phyloP scores from a whole-genome alignment of 176 grass and related monocot genomes.

The Eleusine coracana region DNA sequence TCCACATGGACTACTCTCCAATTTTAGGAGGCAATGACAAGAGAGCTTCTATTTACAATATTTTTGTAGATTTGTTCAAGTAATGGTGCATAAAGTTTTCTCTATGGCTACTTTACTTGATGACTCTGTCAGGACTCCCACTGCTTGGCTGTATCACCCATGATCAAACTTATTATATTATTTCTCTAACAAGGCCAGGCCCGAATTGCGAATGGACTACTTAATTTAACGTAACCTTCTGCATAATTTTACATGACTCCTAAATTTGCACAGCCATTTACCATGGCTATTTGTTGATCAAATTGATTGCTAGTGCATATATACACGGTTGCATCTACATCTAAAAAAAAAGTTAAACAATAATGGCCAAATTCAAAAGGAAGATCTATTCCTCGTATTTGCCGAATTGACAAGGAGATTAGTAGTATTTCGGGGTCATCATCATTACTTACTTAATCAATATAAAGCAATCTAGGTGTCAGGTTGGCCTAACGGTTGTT shows the following conservation, averaged over 20 bases:
- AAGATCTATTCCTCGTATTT: not conserved
- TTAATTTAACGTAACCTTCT: not conserved
- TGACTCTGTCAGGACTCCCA: not conserved
- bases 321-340: slow-evolving; percentile 12
- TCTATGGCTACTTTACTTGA: not conserved
- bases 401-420: not conserved
- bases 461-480: not conserved
- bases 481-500: too few relatives aligned
- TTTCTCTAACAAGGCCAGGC: not conserved
- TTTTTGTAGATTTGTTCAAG: not conserved
- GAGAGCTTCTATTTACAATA: not conserved
- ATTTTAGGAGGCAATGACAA: not conserved
- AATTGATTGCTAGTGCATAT: not conserved
- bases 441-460: not conserved
- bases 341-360: not conserved
- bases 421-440: not conserved
- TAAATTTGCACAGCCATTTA: not conserved
- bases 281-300: not conserved
- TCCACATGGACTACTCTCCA: not conserved
- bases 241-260: not conserved
- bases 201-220: not conserved
- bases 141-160: not conserved
- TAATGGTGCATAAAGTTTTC: not conserved
- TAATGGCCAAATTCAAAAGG: not conserved
- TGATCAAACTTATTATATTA: not conserved